Conservation (phyloP, 805 yeast species). For the Phaffomyces thermotolerans region DNA sequence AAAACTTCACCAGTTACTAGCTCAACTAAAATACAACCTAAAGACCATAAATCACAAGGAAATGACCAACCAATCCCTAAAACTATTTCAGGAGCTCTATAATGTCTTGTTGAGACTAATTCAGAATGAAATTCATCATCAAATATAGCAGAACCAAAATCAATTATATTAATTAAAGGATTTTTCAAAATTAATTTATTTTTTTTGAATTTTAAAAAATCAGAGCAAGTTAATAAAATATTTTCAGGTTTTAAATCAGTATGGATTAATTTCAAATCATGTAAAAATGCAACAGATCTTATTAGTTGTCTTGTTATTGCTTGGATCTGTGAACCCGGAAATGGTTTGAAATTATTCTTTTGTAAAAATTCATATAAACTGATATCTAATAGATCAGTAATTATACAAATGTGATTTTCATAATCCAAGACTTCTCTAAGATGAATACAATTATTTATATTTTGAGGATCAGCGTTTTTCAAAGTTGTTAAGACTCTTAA, state of each 20-base stretch:
- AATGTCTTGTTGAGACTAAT: slow-evolving; percentile 91
- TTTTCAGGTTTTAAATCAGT: slow-evolving; percentile 98
- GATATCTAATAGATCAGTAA: slow-evolving; percentile 79
- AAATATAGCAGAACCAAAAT: slow-evolving; percentile 95
- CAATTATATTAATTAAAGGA: slow-evolving; percentile 84
- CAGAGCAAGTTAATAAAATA: slow-evolving; percentile 38
- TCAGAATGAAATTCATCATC: slow-evolving; percentile 90
- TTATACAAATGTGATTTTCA: slow-evolving; percentile 89
- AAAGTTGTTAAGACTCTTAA: slow-evolving; percentile 72
- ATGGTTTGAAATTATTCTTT: slow-evolving; percentile 74
- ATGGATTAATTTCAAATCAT: slow-evolving; percentile 84
- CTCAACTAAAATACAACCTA: slow-evolving; percentile 91
- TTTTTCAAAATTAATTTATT: slow-evolving; percentile 47
- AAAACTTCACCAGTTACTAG: slow-evolving; percentile 89
- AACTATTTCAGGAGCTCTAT: slow-evolving; percentile 94
- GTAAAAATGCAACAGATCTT: slow-evolving; percentile 80
- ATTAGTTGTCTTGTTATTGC: slow-evolving; percentile 81
- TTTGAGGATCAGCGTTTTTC: slow-evolving; percentile 57
- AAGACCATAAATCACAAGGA: slow-evolving; percentile 96
- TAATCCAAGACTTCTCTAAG: slow-evolving; percentile 86
- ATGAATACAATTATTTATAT: slow-evolving; percentile 72
- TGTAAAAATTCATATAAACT: slow-evolving; percentile 89
- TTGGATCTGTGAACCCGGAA: slow-evolving; percentile 91
- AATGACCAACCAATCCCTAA: slow-evolving; percentile 94
- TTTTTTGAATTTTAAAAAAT: slow-evolving; percentile 17